A percentile compares a stretch with the other conserved stretches of the same genome.
Conservation (phyloP, 2,329 filamentous ascomycete species). For the Pyrenophora seminiperda region DNA sequence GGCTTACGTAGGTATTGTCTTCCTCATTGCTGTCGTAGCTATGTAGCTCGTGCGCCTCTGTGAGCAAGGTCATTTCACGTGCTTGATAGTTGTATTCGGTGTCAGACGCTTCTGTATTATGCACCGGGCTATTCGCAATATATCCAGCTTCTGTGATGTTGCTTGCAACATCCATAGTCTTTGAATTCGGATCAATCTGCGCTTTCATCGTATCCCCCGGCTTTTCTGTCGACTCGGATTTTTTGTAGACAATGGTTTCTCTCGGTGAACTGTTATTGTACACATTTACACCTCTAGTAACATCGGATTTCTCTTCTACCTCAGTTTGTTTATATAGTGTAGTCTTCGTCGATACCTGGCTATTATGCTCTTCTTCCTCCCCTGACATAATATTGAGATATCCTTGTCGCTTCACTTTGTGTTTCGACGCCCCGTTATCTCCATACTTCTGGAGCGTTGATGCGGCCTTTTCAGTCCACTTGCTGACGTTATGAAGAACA, state of each 20-base stretch:
- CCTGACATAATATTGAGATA: neutral
- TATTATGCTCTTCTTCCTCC: neutral
- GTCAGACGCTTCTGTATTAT: no score
- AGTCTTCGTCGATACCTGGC: neutral
- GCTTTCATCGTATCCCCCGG: neutral
- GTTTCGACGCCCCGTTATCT: neutral
- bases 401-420: neutral
- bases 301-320: neutral
- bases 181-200: neutral
- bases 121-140: no score
- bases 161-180: no score
- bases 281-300: neutral
- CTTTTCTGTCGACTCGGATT: neutral
- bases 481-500: slow-evolving; percentile 3
- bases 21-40: neutral
- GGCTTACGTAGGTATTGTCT: neutral
- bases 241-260: neutral
- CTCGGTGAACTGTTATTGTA: neutral
- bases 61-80: no score
- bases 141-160: no score
- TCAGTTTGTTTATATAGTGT: neutral
- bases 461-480: slow-evolving; percentile 9
- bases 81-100: no score
- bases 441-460: slow-evolving; percentile 9
- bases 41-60: neutral